Evolutionary conservation across 352 stramenopile genomes (phyloP), one percentile per base, ranked within the genome.

Genomic region (Phytophthora cactorum): DNA sequence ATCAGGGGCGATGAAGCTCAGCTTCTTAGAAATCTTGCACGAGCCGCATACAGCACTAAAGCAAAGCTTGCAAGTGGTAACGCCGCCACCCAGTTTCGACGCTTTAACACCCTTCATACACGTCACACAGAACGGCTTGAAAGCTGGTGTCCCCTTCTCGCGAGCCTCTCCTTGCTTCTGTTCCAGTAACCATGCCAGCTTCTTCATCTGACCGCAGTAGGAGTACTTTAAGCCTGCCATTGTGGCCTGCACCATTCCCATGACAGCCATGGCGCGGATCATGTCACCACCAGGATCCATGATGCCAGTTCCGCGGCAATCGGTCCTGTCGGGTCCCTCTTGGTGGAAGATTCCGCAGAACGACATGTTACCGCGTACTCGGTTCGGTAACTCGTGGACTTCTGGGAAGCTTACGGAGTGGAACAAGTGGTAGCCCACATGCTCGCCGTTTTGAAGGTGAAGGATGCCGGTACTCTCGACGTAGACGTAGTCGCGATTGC

Each of bases 351-450:
- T 55, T 5, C 50, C 70, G 29, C 72, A 80, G 41, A 81, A 68
- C 17, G 75, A 84, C 39, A 83, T 75, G 66, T 80, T 76, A 39
- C 72, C 75, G 9, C 75, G 72, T 7, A 72, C 59, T 25, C 67
- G 68, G 39, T 49, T 50, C 7, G 64, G 58, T 25, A 72, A 36
- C 5, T 74, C 60, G 6, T 72, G 68, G 4, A 17, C 46, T 45
- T 63, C n/a, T 12, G 50, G 64, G 6, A 72, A 72, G 9, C n/a
- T 61, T 12, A 68, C 64, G 1, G 64, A 72, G 57, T 72, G 64
- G 15, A 72, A 53, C 4, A 72, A 50, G 12, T 72, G 64, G 34
- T 72, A 72, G 10, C 64, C 58, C 0, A 72, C 59, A 1, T 45
- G 64, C 29, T 72, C 64, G 5, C 64, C 64, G 17, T 62, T 60